These are phyloP conservation scores for Cyclostephanos invisitatus DNA, from an alignment of 108 stramenopile genomes.

Conservation along the genomic window DNA sequence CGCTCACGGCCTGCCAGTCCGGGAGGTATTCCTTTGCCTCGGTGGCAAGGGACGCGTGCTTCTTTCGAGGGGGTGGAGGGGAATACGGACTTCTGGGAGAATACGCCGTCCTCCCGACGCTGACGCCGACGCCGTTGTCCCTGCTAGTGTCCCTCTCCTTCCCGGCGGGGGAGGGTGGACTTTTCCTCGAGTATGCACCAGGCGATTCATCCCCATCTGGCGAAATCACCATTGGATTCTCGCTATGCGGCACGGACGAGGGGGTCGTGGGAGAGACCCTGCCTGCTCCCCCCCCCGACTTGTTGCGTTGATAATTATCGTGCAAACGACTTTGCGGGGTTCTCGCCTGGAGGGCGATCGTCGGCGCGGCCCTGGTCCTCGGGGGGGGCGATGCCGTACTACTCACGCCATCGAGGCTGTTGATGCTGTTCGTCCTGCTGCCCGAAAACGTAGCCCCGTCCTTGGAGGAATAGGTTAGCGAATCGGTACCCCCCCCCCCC, in stretches of 20 bases:
- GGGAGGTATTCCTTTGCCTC: slow-evolving; percentile 8
- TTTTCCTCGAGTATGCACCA: neutral
- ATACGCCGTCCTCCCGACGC: neutral
- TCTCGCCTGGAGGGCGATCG: too few species aligned
- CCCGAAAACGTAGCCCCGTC: too few species aligned
- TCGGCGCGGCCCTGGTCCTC: too few species aligned
- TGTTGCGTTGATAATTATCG: neutral
- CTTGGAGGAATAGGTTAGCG: neutral
- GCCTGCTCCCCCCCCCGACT: neutral
- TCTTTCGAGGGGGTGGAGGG: neutral
- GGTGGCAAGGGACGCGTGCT: slow-evolving; percentile 1
- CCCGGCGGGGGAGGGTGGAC: neutral
- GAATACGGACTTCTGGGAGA: neutral
- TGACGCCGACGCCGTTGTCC: neutral
- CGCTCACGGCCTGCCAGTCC: slow-evolving; percentile 8
- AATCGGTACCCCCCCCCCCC: neutral
- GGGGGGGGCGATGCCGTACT: too few species aligned
- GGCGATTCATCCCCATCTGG: neutral
- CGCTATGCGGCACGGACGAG: neutral
- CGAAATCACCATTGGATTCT: neutral
- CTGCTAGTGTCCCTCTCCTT: neutral
- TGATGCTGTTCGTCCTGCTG: too few species aligned
- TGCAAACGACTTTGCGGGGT: too few species aligned
- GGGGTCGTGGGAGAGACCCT: neutral
- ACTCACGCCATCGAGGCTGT: too few species aligned